Percentiles rank a stretch among this genome's conserved stretches.
Evolutionary conservation across 2,329 filamentous ascomycete genomes (phyloP).

Genomic region (Aspergillus fructus): DNA sequence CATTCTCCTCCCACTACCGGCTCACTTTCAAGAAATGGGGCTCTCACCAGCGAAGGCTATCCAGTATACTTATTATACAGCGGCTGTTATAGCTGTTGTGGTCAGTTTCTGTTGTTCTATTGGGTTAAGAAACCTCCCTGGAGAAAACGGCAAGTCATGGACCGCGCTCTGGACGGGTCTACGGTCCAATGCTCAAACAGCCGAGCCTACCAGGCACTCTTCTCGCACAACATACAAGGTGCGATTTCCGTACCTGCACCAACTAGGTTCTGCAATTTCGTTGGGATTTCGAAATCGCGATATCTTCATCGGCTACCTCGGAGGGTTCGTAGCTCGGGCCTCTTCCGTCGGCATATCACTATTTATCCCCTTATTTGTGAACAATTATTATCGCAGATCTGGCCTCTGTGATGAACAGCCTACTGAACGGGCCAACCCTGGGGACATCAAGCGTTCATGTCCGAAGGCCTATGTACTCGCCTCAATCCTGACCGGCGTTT

Average conservation of each 20-base stretch:
- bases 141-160: slow-evolving; percentile 78
- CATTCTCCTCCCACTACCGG: slow-evolving; percentile 83
- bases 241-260: slow-evolving; percentile 44
- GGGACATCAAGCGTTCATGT: slow-evolving; percentile 80
- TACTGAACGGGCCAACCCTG: slow-evolving; percentile 29
- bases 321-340: slow-evolving; percentile 90
- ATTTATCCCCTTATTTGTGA: slow-evolving; percentile 90
- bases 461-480: slow-evolving; percentile 83
- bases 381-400: slow-evolving; percentile 80
- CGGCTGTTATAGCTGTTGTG: slow-evolving; percentile 68
- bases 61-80: slow-evolving; percentile 82
- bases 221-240: slow-evolving; percentile 5
- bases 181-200: neutral
- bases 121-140: slow-evolving; percentile 66
- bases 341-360: slow-evolving; percentile 94
- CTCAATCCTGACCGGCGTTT: slow-evolving; percentile 81
- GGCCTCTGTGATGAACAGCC: slow-evolving; percentile 67
- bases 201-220: neutral
- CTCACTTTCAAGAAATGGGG: slow-evolving; percentile 72
- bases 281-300: slow-evolving; percentile 73
- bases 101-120: slow-evolving; percentile 76
- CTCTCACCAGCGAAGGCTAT: slow-evolving; percentile 73
- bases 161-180: slow-evolving; percentile 45
- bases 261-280: slow-evolving; percentile 62
- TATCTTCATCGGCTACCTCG: slow-evolving; percentile 85